Evolutionary conservation across 768 basidiomycete species (phyloP).

Genomic region (Sporobolomyces pararoseus): DNA sequence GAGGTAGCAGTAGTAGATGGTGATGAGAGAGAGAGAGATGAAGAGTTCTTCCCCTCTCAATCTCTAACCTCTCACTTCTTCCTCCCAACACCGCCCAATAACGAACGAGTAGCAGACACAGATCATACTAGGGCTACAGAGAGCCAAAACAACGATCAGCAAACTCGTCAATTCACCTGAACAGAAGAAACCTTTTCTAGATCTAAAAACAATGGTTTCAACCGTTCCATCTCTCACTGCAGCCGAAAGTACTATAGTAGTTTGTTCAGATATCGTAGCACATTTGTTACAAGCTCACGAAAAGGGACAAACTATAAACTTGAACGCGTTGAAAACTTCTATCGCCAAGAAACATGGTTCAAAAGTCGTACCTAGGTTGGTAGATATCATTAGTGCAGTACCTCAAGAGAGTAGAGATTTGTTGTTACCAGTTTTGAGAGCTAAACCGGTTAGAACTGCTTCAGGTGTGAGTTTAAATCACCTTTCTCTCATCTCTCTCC

Average conservation of each 20-base stretch:
- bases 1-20: too few relatives aligned
- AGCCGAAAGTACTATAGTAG: constrained; percentile 81
- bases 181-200: too few relatives aligned
- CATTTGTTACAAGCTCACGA: constrained; percentile 87
- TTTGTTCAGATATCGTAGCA: constrained; percentile 89
- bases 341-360: constrained; percentile 86
- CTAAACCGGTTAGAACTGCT: constrained; percentile 91
- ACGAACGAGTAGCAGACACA: too few relatives aligned
- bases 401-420: constrained; percentile 95
- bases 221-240: constrained; percentile 52
- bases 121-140: too few relatives aligned
- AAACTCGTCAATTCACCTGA: too few relatives aligned
- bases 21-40: too few relatives aligned
- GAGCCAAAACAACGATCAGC: too few relatives aligned
- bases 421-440: constrained; percentile 79
- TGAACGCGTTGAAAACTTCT: constrained; percentile 80
- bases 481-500: neutral
- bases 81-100: too few relatives aligned
- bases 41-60: too few relatives aligned
- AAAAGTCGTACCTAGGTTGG: constrained; percentile 82
- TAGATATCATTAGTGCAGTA: constrained; percentile 97
- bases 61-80: too few relatives aligned
- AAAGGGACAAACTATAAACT: constrained; percentile 67
- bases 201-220: constrained; percentile 2
- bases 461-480: constrained; percentile 67